A percentile compares a stretch with the other conserved stretches of the same genome.
Conservation (phyloP, 148 eudicot species). For the Fallopia convolvulus region DNA sequence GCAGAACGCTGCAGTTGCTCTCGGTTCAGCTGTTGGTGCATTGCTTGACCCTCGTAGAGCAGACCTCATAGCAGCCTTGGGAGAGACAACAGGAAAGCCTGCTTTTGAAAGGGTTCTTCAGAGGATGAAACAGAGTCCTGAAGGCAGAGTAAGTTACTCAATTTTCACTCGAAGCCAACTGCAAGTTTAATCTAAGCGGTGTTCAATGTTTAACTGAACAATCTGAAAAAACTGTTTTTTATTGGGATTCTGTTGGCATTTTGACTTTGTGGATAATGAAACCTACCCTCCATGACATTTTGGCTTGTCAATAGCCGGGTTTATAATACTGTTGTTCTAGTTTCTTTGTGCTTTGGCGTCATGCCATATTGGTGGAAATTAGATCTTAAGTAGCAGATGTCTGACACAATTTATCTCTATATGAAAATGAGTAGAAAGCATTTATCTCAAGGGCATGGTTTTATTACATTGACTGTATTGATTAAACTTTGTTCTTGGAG, state of each 20-base stretch:
- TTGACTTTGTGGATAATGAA: neutral
- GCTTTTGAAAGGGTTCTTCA: slow-evolving; percentile 85
- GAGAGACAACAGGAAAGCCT: slow-evolving; percentile 94
- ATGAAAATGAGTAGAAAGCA: neutral
- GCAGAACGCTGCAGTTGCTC: slow-evolving; percentile 90
- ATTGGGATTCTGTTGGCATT: neutral
- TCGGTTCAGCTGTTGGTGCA: slow-evolving; percentile 96
- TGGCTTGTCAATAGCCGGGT: neutral
- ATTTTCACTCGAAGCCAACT: neutral
- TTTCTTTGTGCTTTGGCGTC: neutral
- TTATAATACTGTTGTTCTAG: neutral
- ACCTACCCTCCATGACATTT: neutral
- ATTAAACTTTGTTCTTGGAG: neutral
- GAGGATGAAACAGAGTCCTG: slow-evolving; percentile 79
- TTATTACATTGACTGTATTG: neutral
- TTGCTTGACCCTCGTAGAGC: slow-evolving; percentile 91
- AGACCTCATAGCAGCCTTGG: slow-evolving; percentile 87
- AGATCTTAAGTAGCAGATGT: neutral
- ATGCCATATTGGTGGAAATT: neutral
- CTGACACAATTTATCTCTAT: neutral
- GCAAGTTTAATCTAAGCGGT: neutral
- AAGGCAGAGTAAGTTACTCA: slow-evolving; percentile 55
- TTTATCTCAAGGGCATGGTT: neutral
- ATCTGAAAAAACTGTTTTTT: neutral
- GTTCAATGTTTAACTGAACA: neutral